Evolutionary conservation across 148 eudicot genomes (phyloP).

Genomic region (Rheum nobile): DNA sequence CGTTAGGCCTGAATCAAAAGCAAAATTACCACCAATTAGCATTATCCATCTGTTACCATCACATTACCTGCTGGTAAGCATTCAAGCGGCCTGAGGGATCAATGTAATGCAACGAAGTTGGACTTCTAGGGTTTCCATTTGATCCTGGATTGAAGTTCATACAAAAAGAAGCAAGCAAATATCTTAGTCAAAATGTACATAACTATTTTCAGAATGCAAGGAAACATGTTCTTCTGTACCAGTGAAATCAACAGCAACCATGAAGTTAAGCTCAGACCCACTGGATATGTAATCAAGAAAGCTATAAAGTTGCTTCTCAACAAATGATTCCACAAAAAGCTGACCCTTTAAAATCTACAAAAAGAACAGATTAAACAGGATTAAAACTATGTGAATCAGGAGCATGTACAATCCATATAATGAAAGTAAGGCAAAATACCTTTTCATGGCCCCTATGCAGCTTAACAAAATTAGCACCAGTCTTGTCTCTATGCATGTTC

Average conservation of each 20-base stretch:
- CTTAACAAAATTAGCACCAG: slow-evolving; percentile 46
- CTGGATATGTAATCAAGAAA: slow-evolving; percentile 89
- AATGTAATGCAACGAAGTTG: slow-evolving; percentile 72
- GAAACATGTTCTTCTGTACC: slow-evolving; percentile 26
- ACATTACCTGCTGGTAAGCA: slow-evolving; percentile 77
- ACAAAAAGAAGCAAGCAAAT: not conserved
- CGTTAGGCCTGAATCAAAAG: too few species aligned
- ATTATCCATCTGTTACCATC: not conserved
- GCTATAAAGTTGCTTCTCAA: slow-evolving; percentile 57
- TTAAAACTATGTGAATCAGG: not conserved
- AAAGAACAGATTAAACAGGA: slow-evolving; percentile 2
- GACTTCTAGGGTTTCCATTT: slow-evolving; percentile 64
- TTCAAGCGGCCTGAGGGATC: slow-evolving; percentile 74
- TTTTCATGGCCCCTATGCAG: slow-evolving; percentile 52
- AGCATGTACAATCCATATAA: not conserved
- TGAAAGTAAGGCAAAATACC: slow-evolving; percentile 24
- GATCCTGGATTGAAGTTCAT: slow-evolving; percentile 43
- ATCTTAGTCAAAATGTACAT: not conserved
- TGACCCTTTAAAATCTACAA: slow-evolving; percentile 69
- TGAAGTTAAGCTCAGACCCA: slow-evolving; percentile 61
- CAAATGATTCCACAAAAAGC: slow-evolving; percentile 60
- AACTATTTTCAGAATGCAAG: not conserved
- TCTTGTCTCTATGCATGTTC: slow-evolving; percentile 40
- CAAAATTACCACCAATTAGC: not conserved
- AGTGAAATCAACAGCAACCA: slow-evolving; percentile 92